Evolutionary conservation across 345 rosid species (phyloP), one percentile per base, ranked within the genome.

Genomic region (Lenwebbia sp.): DNA sequence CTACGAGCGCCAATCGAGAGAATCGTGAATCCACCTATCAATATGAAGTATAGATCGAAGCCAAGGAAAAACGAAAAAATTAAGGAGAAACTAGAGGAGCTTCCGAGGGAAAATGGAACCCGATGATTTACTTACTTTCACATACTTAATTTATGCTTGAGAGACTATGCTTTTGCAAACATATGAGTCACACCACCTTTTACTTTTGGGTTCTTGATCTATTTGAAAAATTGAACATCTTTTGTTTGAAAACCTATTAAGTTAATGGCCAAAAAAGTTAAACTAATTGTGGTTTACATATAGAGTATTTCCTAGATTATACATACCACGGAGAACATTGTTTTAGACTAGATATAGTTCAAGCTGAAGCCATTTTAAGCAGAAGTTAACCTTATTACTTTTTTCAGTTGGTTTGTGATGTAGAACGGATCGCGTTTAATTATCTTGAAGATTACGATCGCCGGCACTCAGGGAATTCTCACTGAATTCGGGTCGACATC

Each of bases 121-220:
- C 15, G 62, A 13, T 60, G 37, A 60, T 60, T 60, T 60, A 60
- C 17, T 5, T 58, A n/a, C 70, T 58, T 60, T 28, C 14, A 60
- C 40, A 6, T 13, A 58, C 33, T 58, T 13, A 30, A 28, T 60
- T 60, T 28, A 87, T 86, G 89, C 92, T 52, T 93, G 33, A 13
- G 25, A 56, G 44, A 22, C 15, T 30, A 65, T 65, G 41, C 76
- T 30, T 65, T 65, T 17, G 44, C 76, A 30, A 30, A 65, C 41
- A 15, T 17, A 15, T 3, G 10, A 65, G 23, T 30, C 23, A 30
- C 23, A 30, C 76, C 0, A 10, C 76, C 41, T 30, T 30, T 65
- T 30, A 65, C 76, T 30, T 65, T 65, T 17, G 12, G 76, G 33
- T 15, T 65, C 19, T 30, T 30, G 76, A 30, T 65, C 44, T 65